Conservation (phyloP, 2,329 filamentous ascomycete species). For the Colletotrichum musae region DNA sequence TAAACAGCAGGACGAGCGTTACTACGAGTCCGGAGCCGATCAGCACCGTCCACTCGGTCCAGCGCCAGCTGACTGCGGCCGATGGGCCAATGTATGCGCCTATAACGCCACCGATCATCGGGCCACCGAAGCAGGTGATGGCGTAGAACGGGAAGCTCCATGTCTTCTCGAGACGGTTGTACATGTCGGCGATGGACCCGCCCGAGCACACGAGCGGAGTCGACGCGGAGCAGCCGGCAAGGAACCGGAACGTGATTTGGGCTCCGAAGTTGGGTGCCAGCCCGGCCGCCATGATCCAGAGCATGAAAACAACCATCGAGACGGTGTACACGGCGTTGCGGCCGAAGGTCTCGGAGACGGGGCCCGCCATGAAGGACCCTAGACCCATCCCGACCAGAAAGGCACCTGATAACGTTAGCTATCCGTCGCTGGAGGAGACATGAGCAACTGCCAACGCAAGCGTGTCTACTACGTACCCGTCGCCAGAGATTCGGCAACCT, state of each 20-base stretch:
- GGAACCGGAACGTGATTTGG: slow-evolving; percentile 62
- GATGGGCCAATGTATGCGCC: slow-evolving; percentile 77
- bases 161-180: slow-evolving; percentile 51
- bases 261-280: slow-evolving; percentile 59
- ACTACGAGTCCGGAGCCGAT: slow-evolving; percentile 74
- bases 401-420: slow-evolving; percentile 39
- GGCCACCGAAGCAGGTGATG: slow-evolving; percentile 58
- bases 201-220: slow-evolving; percentile 60
- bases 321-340: slow-evolving; percentile 57
- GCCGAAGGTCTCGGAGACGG: slow-evolving; percentile 56
- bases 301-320: slow-evolving; percentile 57
- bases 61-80: slow-evolving; percentile 68
- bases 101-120: slow-evolving; percentile 57
- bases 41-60: slow-evolving; percentile 75
- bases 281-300: slow-evolving; percentile 61
- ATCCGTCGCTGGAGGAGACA: neutral
- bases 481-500: slow-evolving; percentile 65
- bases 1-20: slow-evolving; percentile 68
- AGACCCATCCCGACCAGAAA: slow-evolving; percentile 55
- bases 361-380: slow-evolving; percentile 53
- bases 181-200: slow-evolving; percentile 59
- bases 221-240: slow-evolving; percentile 62
- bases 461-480: slow-evolving; percentile 51
- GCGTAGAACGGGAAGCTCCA: slow-evolving; percentile 62
- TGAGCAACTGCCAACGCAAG: neutral